phyloP scores from a whole-genome alignment of 371 early-diverging fungal genomes.

The Actinomortierella ambigua region DNA sequence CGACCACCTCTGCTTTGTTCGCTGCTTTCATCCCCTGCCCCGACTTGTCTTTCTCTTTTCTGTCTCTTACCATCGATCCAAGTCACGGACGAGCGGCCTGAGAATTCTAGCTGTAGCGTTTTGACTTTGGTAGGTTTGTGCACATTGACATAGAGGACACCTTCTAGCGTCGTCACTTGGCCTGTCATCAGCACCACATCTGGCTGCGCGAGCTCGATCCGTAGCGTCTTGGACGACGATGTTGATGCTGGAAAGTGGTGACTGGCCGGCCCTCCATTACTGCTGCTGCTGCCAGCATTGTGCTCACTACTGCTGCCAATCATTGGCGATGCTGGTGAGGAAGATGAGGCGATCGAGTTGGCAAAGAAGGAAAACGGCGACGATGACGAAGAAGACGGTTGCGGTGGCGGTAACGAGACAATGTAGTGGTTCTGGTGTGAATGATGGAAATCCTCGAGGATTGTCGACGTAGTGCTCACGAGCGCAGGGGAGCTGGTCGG shows the following conservation, averaged over 20 bases:
- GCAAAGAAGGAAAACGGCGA: no score
- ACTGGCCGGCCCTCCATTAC: not conserved
- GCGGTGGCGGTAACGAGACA: no score
- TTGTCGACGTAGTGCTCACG: no score
- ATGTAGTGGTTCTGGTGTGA: no score
- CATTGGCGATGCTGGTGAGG: no score
- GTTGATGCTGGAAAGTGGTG: not conserved
- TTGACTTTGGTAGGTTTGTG: slow-evolving; percentile 42
- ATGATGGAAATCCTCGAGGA: no score
- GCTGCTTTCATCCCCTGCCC: no score
- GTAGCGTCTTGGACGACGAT: slow-evolving; percentile 16
- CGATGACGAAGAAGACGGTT: no score
- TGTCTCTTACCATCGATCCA: slow-evolving; percentile 40
- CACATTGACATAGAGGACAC: slow-evolving; percentile 24
- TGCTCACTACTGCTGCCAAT: slow-evolving; percentile 1
- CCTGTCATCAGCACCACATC: slow-evolving; percentile 32
- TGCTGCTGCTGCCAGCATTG: not conserved
- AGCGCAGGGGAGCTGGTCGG: no score
- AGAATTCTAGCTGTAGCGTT: slow-evolving; percentile 34
- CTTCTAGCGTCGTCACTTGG: slow-evolving; percentile 14
- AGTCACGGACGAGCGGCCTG: slow-evolving; percentile 33
- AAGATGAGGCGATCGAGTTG: no score
- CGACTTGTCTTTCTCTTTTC: no score
- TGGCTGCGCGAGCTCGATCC: slow-evolving; percentile 20
- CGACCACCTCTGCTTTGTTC: no score